Evolutionary conservation across 2,329 filamentous ascomycete species (phyloP).

Genomic region (Intubia oerlemansii): DNA sequence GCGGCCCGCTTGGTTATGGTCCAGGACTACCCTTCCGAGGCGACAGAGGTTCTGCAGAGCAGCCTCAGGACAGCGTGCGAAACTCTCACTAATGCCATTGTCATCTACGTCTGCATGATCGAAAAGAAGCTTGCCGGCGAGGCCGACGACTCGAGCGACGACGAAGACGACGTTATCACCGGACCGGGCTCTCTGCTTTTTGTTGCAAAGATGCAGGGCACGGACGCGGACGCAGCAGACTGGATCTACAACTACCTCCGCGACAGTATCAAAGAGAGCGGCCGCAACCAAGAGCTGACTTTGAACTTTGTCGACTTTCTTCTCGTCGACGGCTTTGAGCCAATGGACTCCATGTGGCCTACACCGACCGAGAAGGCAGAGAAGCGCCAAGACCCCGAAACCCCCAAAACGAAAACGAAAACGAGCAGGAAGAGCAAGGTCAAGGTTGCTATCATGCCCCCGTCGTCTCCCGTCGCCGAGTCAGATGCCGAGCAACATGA

Average conservation of each 20-base stretch:
- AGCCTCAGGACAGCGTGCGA: slow-evolving; percentile 1
- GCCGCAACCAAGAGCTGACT: neutral
- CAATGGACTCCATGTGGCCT: too few relatives aligned
- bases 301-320: slow-evolving; percentile 4
- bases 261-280: neutral
- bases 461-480: too few relatives aligned
- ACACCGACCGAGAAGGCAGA: too few relatives aligned
- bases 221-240: slow-evolving; percentile 1
- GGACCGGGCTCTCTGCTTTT: slow-evolving; percentile 1
- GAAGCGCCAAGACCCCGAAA: too few relatives aligned
- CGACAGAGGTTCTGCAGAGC: neutral
- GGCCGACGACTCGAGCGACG: slow-evolving; percentile 2
- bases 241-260: slow-evolving; percentile 4
- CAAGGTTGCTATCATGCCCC: too few relatives aligned
- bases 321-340: neutral
- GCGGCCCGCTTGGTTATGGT: slow-evolving; percentile 2
- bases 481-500: too few relatives aligned
- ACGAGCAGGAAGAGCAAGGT: too few relatives aligned
- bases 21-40: neutral
- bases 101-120: slow-evolving; percentile 3
- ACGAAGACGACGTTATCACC: slow-evolving; percentile 3
- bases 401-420: too few relatives aligned
- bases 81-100: slow-evolving; percentile 2
- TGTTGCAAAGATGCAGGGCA: neutral
- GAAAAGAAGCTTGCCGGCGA: slow-evolving; percentile 3